Evolutionary conservation across 2,329 filamentous ascomycete species (phyloP).

Genomic region (Hansfordia pulvinata): DNA sequence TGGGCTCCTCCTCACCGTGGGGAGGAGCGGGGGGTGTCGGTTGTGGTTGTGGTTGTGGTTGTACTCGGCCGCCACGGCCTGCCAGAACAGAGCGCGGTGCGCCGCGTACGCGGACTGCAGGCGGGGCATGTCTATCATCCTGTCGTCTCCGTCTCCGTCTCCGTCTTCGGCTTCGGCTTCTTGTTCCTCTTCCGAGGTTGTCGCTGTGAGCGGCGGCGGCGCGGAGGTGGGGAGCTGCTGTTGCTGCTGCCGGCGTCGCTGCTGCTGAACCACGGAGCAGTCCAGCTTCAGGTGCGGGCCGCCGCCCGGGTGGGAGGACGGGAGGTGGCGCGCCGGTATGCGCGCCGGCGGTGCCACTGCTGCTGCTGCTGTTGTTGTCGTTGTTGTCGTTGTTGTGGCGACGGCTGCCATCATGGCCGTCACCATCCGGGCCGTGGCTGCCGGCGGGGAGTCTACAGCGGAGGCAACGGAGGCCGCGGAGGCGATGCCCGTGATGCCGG

Average conservation of each 20-base stretch:
- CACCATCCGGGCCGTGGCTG: slow-evolving; percentile 22
- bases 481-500: slow-evolving; percentile 31
- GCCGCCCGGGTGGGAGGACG: slow-evolving; percentile 24
- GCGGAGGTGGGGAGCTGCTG: slow-evolving; percentile 24
- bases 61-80: slow-evolving; percentile 58
- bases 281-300: slow-evolving; percentile 40
- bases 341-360: slow-evolving; percentile 22
- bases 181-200: no score
- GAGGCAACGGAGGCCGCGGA: slow-evolving; percentile 44
- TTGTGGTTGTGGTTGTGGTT: no score
- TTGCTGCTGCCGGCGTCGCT: no score
- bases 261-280: no score
- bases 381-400: no score
- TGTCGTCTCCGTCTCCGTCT: no score
- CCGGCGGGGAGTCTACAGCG: slow-evolving; percentile 50
- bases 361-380: no score
- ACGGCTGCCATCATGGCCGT: slow-evolving; percentile 21
- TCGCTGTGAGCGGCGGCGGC: slow-evolving; percentile 17
- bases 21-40: no score
- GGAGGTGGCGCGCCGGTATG: slow-evolving; percentile 24
- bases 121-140: slow-evolving; percentile 49
- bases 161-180: no score
- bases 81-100: slow-evolving; percentile 62
- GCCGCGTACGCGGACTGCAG: slow-evolving; percentile 57
- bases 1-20: no score